Percentiles rank a stretch among this genome's conserved stretches.
Conservation (phyloP, 129 eudicot genomes). For the Mikania micrantha region DNA sequence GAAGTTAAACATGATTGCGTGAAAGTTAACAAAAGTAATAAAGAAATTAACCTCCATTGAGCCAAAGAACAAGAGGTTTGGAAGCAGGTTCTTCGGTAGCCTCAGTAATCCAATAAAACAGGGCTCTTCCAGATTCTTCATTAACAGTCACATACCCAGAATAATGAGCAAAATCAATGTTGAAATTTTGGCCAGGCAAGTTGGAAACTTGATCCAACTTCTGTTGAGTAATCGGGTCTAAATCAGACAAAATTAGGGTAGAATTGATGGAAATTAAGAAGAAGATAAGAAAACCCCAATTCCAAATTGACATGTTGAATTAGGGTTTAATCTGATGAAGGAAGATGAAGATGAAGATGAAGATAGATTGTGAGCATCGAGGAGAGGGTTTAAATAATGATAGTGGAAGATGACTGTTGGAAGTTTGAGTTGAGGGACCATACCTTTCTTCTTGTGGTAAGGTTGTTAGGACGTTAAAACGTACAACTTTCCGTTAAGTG, state of each 20-base stretch:
- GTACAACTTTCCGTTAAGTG: conserved; percentile 17
- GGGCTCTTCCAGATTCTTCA: conserved; percentile 60
- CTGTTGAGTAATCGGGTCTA: conserved; percentile 43
- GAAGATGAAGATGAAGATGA: conserved; percentile 13
- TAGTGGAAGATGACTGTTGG: conserved; percentile 6
- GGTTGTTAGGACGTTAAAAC: conserved; percentile 20
- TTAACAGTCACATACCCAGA: conserved; percentile 79
- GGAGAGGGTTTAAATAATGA: not conserved
- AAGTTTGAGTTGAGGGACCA: conserved; percentile 7
- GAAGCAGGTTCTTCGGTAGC: conserved; percentile 70
- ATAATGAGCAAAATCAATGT: conserved; percentile 64
- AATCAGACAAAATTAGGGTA: conserved; percentile 18
- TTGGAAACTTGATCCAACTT: conserved; percentile 37
- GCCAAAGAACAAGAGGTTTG: conserved; percentile 89
- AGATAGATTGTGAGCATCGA: conserved; percentile 6
- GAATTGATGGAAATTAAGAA: conserved; percentile 19
- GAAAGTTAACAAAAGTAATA: not conserved
- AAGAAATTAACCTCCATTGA: conserved; percentile 68
- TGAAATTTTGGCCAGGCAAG: conserved; percentile 77
- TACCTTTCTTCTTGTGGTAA: conserved; percentile 9
- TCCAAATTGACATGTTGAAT: conserved; percentile 32
- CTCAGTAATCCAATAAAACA: conserved; percentile 89
- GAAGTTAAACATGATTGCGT: not conserved
- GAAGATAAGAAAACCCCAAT: conserved; percentile 26
- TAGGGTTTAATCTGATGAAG: conserved; percentile 23